Evolutionary conservation across 2,329 filamentous ascomycete genomes (phyloP).

Genomic region (Aspergillus felis): DNA sequence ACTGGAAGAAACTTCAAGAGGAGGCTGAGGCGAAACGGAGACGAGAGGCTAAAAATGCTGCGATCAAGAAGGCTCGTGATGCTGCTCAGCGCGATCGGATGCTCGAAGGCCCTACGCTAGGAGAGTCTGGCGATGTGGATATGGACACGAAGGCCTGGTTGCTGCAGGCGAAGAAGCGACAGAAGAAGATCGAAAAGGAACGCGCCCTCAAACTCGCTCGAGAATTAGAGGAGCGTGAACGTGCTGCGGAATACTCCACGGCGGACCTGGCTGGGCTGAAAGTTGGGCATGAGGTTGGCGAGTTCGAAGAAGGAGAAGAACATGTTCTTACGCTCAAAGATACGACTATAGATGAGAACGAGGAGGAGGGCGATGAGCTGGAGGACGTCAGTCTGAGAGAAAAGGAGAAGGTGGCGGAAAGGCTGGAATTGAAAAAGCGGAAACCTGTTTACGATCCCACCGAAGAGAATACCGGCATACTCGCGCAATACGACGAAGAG

Average conservation of each 20-base stretch:
- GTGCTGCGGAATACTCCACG: slow-evolving; percentile 72
- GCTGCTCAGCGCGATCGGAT: slow-evolving; percentile 70
- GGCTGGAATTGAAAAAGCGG: slow-evolving; percentile 83
- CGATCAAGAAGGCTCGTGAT: slow-evolving; percentile 84
- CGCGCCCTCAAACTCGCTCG: slow-evolving; percentile 68
- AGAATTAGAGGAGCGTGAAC: slow-evolving; percentile 74
- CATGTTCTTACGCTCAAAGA: slow-evolving; percentile 96
- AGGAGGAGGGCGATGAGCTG: slow-evolving; percentile 86
- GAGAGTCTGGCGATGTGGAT: slow-evolving; percentile 65
- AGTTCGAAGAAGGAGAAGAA: slow-evolving; percentile 75
- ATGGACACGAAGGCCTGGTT: slow-evolving; percentile 84
- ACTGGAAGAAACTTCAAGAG: slow-evolving; percentile 59
- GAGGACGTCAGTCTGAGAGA: slow-evolving; percentile 42
- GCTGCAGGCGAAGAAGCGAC: slow-evolving; percentile 83
- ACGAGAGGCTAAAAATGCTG: slow-evolving; percentile 75
- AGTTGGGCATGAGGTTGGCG: slow-evolving; percentile 79
- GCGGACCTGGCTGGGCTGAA: slow-evolving; percentile 86
- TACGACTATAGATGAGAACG: slow-evolving; percentile 74
- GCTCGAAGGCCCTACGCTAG: slow-evolving; percentile 78
- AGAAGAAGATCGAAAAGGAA: slow-evolving; percentile 78
- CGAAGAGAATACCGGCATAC: slow-evolving; percentile 63
- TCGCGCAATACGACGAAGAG: slow-evolving; percentile 94
- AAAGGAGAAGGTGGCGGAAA: slow-evolving; percentile 53
- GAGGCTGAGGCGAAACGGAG: slow-evolving; percentile 69
- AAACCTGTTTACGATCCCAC: slow-evolving; percentile 84